These are phyloP conservation scores for Candida insectorum DNA, from an alignment of 805 yeast species.

Conservation along the genomic window DNA sequence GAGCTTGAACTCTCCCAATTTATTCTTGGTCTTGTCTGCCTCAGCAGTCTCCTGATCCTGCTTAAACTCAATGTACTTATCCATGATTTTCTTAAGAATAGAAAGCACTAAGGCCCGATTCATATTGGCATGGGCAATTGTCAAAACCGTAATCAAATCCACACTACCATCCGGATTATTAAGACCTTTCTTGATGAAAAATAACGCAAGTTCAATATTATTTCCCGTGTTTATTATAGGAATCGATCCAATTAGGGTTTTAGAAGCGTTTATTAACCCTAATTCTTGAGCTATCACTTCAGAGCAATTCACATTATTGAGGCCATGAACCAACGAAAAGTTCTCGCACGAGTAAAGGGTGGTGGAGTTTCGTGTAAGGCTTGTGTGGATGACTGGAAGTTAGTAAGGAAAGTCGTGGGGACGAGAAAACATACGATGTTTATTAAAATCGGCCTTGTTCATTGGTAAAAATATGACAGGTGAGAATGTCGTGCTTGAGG, in stretches of 20 bases:
- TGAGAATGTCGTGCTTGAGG: no score
- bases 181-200: constrained; percentile 47
- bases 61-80: constrained; percentile 44
- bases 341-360: constrained; percentile 59
- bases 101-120: constrained; percentile 45
- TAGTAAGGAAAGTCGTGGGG: constrained; percentile 11
- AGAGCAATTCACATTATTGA: constrained; percentile 46
- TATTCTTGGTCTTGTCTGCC: constrained; percentile 16
- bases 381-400: constrained; percentile 42
- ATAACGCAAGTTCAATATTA: constrained; percentile 32
- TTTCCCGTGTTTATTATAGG: constrained; percentile 26
- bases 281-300: constrained; percentile 54
- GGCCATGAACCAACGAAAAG: constrained; percentile 35
- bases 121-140: constrained; percentile 43
- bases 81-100: constrained; percentile 48
- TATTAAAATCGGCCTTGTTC: constrained; percentile 18
- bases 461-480: no score
- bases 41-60: constrained; percentile 19
- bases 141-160: constrained; percentile 51
- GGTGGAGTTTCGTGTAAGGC: constrained; percentile 53
- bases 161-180: constrained; percentile 40
- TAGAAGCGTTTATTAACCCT: constrained; percentile 50
- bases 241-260: constrained; percentile 37
- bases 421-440: constrained; percentile 19
- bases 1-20: constrained; percentile 51